Evolutionary conservation across 441 rosid genomes (phyloP), one percentile per base, ranked within the genome.

Genomic region (Eutrema salsugineum): DNA sequence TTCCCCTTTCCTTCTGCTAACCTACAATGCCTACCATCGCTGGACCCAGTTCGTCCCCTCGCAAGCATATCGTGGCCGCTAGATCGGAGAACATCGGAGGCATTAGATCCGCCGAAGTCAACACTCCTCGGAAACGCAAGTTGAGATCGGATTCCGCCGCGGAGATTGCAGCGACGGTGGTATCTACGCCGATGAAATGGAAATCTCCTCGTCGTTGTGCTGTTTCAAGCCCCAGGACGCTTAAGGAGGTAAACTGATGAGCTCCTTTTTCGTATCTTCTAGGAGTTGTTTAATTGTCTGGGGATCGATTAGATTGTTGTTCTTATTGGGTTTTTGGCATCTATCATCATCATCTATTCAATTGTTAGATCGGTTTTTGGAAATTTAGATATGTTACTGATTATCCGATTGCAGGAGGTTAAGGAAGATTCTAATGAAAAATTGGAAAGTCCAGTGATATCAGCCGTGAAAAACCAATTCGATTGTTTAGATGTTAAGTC

Each of bases 11-110:
- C 56, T 35, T 70, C 55, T 49, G 2, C 39, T 64, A 38, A 39
- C 11, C 27, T 66, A 69, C 77, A 20, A 92, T 90, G 94, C 91
- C 93, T 79, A 71, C 93, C 40, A 80, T 87, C 60, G 81, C 79
- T 7, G 78, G 63, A 36, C 79, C 74, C 28, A 70, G 63, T 58
- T 78, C 83, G 5, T 83, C 91, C 27, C 82, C 83, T 24, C 61
- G 11, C 83, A 70, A 78, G 54, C 81, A 63, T 50, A 72, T 66
- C 64, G 50, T 46, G 6, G 68, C 81, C 48, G 35, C 77, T 11
- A 77, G 63, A 47, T 72, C 72, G 59, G 82, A 77, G 33, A 48
- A 20, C n/a, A 16, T 11, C 30, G 58, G 51, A 11, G 81, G 72
- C 6, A 46, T 42, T 53, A 63, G 63, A 80, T 88, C 87, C 69